Base-by-base conservation (phyloP, 2,329 filamentous ascomycete genomes). In the Fusarium nelsonii region DNA sequence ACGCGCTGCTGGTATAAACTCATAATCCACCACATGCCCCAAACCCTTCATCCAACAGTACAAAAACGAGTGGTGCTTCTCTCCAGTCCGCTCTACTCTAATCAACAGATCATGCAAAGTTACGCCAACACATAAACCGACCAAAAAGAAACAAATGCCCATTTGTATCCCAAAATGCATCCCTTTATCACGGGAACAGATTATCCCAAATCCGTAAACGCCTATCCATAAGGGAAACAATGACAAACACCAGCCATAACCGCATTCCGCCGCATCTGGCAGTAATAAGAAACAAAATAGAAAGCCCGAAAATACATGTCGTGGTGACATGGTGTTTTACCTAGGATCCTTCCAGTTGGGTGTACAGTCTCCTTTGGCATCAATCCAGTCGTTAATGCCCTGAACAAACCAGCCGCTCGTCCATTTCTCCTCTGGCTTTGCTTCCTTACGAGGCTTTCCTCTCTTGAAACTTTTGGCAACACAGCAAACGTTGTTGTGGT, bases 331-430 rank as follows among this genome's bases (percentile, higher is more conserved):
- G 20, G 33, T 18, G n/a, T 30, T 43, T 53, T 57, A 76, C 34
- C 76, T 74, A 4, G 79, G 76, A 33, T 75, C 74, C 61, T 78
- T 81, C 83, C 83, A 84, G 14, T 77, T 75, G 6, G 79, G 73
- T 41, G 72, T 71, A 65, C 83, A 85, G 46, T 83, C 80, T 9
- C 82, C 83, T 72, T 77, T 80, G 18, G 80, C 78, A 9, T 79
- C 76, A 51, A 84, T 82, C 83, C 83, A 85, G 61, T 83, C 79
- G 40, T 81, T 77, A 72, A 84, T 84, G 39, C 83, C 82, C 52
- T 81, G 76, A 34, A 83, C 69, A 59, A 84, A 80, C 83, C 83
- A 84, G 3, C 83, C 83, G 49, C 82, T 84, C 23, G 74, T 78
- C 62, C 79, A 81, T 49, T 73, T 78, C 12, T 73, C 74, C 41